phyloP scores from a whole-genome alignment of 225 moss, liverwort and hornwort genomes.

The Anthoceros angustus region DNA sequence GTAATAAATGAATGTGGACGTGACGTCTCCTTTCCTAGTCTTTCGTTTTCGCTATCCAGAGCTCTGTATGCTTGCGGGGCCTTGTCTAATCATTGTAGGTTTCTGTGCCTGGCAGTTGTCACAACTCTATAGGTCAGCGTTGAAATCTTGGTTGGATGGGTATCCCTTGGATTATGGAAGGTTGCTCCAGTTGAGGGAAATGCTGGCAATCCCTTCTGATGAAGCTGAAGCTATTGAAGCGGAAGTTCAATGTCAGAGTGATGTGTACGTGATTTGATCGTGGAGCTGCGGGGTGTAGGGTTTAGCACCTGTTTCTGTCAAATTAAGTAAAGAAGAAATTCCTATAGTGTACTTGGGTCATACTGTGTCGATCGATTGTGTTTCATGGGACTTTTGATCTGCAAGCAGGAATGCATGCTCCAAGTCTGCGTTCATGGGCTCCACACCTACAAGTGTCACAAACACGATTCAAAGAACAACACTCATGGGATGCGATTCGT shows the following conservation, averaged over 20 bases:
- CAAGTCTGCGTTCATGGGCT: too few species aligned
- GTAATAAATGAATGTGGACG: slow-evolving; percentile 2
- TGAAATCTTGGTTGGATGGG: slow-evolving; percentile 23
- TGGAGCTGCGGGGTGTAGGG: neutral
- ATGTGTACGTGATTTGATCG: slow-evolving; percentile 20
- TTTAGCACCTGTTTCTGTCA: too few species aligned
- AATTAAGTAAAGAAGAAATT: too few species aligned
- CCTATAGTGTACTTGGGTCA: too few species aligned
- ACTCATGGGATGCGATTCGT: too few species aligned
- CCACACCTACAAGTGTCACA: too few species aligned
- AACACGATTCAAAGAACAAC: too few species aligned
- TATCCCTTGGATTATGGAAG: slow-evolving; percentile 25
- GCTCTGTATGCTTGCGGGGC: neutral
- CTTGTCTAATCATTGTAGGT: neutral
- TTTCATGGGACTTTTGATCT: too few species aligned
- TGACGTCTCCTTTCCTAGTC: neutral
- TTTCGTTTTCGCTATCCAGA: neutral
- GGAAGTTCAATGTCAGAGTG: slow-evolving; percentile 15
- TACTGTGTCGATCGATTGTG: too few species aligned
- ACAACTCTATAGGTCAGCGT: slow-evolving; percentile 14
- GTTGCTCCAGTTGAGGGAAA: slow-evolving; percentile 13
- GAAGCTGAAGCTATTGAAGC: slow-evolving; percentile 20
- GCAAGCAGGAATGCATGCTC: too few species aligned
- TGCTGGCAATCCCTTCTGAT: slow-evolving; percentile 13
- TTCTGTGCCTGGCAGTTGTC: slow-evolving; percentile 9